phyloP scores from a whole-genome alignment of 495 filamentous ascomycete genomes.

The Friedmanniomyces simplex region DNA sequence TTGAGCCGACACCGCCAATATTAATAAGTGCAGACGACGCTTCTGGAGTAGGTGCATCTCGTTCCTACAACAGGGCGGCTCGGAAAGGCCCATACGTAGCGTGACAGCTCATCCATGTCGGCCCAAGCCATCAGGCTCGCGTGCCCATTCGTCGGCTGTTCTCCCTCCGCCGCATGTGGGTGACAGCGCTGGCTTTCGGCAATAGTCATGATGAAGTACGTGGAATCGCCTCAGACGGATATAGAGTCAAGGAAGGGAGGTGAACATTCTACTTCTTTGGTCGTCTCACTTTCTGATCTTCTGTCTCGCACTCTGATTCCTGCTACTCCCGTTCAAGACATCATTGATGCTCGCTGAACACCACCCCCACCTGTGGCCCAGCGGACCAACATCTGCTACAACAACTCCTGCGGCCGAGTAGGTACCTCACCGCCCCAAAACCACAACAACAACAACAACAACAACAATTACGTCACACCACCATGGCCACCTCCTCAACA shows the following conservation, averaged over 20 bases:
- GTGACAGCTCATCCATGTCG: slow-evolving; percentile 11
- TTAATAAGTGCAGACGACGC: not conserved
- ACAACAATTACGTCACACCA: no score
- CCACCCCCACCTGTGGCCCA: not conserved
- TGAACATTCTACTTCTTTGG: not conserved
- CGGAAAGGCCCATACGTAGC: slow-evolving; percentile 1
- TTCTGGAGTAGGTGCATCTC: not conserved
- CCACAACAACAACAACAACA: no score
- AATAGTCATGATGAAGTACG: not conserved
- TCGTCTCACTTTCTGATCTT: not conserved
- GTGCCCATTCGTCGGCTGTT: slow-evolving; percentile 1
- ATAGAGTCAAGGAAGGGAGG: not conserved
- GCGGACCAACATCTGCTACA: not conserved
- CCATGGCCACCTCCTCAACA: slow-evolving; percentile 10
- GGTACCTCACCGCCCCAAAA: not conserved
- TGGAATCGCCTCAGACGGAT: not conserved
- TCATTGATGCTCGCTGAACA: not conserved
- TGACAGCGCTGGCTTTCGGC: not conserved
- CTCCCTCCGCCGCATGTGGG: not conserved
- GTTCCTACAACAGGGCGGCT: not conserved
- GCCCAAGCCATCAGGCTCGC: slow-evolving; percentile 7
- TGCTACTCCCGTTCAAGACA: not conserved
- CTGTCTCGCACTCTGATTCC: not conserved
- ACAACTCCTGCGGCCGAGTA: not conserved
- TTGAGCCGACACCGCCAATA: not conserved